Percentiles rank a stretch among this genome's conserved stretches.
Conservation (phyloP, 2,329 filamentous ascomycete species). For the Colletotrichum chlorophyti region DNA sequence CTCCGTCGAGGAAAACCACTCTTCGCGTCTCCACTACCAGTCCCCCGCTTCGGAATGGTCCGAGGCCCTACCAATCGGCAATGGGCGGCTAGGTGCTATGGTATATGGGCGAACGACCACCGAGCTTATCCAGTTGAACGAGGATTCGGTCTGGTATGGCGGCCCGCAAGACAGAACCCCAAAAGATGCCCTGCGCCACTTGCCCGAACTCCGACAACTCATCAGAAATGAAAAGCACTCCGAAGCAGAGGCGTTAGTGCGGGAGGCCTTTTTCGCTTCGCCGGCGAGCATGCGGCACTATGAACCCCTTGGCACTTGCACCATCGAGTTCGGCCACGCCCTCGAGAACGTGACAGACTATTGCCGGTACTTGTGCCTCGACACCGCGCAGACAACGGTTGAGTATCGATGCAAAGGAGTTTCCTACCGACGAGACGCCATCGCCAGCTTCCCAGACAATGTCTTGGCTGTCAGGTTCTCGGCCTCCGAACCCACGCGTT, state of each 20-base stretch:
- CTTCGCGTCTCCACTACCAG: constrained; percentile 35
- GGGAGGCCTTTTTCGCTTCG: constrained; percentile 49
- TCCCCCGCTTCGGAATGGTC: constrained; percentile 39
- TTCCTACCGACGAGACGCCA: constrained; percentile 32
- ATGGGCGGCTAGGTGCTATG: constrained; percentile 48
- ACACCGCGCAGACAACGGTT: constrained; percentile 11
- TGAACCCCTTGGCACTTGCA: constrained; percentile 46
- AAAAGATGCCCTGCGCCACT: constrained; percentile 39
- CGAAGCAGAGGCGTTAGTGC: constrained; percentile 29
- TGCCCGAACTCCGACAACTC: constrained; percentile 42
- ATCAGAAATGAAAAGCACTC: constrained; percentile 40
- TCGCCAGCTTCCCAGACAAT: constrained; percentile 34
- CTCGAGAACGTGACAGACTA: constrained; percentile 25
- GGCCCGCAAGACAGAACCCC: constrained; percentile 47
- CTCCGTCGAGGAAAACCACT: background rate
- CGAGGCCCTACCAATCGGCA: constrained; percentile 48
- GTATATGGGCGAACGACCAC: constrained; percentile 42
- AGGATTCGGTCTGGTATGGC: constrained; percentile 53
- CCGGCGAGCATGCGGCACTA: constrained; percentile 55
- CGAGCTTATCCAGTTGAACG: constrained; percentile 51
- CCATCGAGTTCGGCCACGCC: constrained; percentile 47
- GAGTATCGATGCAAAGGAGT: constrained; percentile 27
- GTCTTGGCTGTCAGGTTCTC: constrained; percentile 31
- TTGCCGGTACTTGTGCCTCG: constrained; percentile 28
- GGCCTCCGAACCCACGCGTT: constrained; percentile 28